phyloP scores from a whole-genome alignment of 768 basidiomycete genomes.

The Boletales sp. region DNA sequence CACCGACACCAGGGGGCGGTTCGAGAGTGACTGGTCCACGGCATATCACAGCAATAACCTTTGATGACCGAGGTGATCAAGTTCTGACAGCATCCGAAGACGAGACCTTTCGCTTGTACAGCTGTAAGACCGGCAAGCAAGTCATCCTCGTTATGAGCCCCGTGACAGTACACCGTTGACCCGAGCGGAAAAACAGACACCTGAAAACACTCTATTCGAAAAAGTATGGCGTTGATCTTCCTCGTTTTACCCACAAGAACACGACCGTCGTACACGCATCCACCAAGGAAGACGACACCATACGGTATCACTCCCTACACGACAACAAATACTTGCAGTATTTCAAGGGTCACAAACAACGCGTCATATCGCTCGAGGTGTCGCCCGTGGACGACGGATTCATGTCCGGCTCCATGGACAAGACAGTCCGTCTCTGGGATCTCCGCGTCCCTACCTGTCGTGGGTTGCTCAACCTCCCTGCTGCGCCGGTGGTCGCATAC shows the following conservation, averaged over 20 bases:
- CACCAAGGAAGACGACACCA: slow-evolving; percentile 92
- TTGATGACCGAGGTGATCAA: slow-evolving; percentile 87
- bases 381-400: slow-evolving; percentile 93
- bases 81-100: slow-evolving; percentile 88
- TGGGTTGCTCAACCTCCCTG: slow-evolving; percentile 73
- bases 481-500: slow-evolving; percentile 77
- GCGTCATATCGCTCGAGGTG: slow-evolving; percentile 87
- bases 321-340: slow-evolving; percentile 97
- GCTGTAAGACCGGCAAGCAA: slow-evolving; percentile 89
- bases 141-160: slow-evolving; percentile 38
- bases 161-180: slow-evolving; percentile 25
- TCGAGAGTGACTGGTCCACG: slow-evolving; percentile 44
- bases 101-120: slow-evolving; percentile 88
- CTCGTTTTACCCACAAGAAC: slow-evolving; percentile 91
- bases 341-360: slow-evolving; percentile 90
- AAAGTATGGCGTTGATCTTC: slow-evolving; percentile 95
- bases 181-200: slow-evolving; percentile 44
- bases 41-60: slow-evolving; percentile 84
- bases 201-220: slow-evolving; percentile 82
- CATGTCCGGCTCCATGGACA: slow-evolving; percentile 92
- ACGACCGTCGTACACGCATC: slow-evolving; percentile 85
- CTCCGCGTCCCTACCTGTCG: slow-evolving; percentile 74
- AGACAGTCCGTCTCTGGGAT: slow-evolving; percentile 96
- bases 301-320: slow-evolving; percentile 92
- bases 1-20: slow-evolving; percentile 41